Evolutionary conservation across 306 rosid genomes (phyloP), one percentile per base, ranked within the genome.

Genomic region (Gastrolobium villosum): DNA sequence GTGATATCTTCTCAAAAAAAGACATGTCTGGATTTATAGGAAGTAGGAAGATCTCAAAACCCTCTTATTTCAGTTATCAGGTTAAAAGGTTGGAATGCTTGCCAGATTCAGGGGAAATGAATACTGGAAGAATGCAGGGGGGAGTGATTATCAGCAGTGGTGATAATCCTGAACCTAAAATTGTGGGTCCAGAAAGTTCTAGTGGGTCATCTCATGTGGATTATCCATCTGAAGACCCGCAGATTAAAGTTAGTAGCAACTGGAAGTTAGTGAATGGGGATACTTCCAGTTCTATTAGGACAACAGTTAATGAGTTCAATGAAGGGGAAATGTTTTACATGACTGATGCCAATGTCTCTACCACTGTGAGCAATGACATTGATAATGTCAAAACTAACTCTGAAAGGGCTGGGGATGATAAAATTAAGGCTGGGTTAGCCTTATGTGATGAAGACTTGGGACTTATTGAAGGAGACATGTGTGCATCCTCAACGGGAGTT

Each of bases 401-500:
- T 32, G 76, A 57, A 45, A 82, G 74, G 70, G 50, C 76, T 74
- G 81, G 83, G 62, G 75, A 76, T 65, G 75, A 84, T 71, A 83
- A 62, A 34, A 77, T 83, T 80, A 75, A 86, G 77, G 67, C 74
- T 43, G 65, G 85, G 52, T 62, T 77, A 82, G 82, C 74, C 76
- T 82, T 83, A 44, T 13, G 48, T 70, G 87, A 87, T 54, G 92
- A 84, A 77, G 92, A 87, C 66, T 26, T 83, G 78, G 87, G 70
- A 63, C 69, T 86, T 46, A 70, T 90, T 79, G 96, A 84, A 79
- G 93, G 92, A 55, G 79, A 95, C 75, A 95, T 95, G 98, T 95
- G 99, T 75, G 96, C 94, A 57, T 91, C 99, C 80, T 77, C 99
- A 80, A 93, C 98, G 0, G 98, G 99, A 72, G 99, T 95, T 84